Conservation (phyloP, 2,329 filamentous ascomycete genomes). For the Incumbomyces delicatus region DNA sequence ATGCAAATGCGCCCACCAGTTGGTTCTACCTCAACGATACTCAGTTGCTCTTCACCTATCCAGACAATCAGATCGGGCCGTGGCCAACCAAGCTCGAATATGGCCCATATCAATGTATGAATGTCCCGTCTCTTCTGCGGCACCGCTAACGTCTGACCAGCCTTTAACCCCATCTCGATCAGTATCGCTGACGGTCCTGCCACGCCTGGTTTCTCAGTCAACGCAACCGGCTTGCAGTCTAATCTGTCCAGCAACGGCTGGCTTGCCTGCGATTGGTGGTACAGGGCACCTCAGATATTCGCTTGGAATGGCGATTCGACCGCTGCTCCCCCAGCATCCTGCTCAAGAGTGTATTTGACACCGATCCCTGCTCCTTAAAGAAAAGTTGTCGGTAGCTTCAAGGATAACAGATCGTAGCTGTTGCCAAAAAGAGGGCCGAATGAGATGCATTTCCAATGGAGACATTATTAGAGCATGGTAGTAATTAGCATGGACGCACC, state of each 20-base stretch:
- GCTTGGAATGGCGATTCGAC: slow-evolving; percentile 11
- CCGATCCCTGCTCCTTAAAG: slow-evolving; percentile 10
- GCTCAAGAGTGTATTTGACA: slow-evolving; percentile 17
- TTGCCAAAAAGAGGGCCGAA: too few relatives aligned
- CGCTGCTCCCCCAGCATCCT: slow-evolving; percentile 13
- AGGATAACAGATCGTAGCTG: too few relatives aligned
- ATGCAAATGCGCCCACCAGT: slow-evolving; percentile 11
- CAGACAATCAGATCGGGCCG: slow-evolving; percentile 13
- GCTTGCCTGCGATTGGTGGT: slow-evolving; percentile 20
- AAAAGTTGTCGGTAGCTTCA: too few relatives aligned
- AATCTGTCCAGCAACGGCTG: slow-evolving; percentile 5
- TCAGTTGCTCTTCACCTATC: slow-evolving; percentile 16
- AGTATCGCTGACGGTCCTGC: slow-evolving; percentile 11
- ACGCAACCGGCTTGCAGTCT: slow-evolving; percentile 18
- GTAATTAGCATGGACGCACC: too few relatives aligned
- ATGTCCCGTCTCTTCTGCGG: not conserved
- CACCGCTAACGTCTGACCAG: slow-evolving; percentile 10
- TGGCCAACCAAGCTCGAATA: slow-evolving; percentile 15
- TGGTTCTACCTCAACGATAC: slow-evolving; percentile 18
- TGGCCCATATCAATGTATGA: slow-evolving; percentile 17
- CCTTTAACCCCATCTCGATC: slow-evolving; percentile 16
- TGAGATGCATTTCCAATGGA: too few relatives aligned
- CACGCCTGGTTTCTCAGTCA: slow-evolving; percentile 17
- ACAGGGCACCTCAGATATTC: slow-evolving; percentile 17
- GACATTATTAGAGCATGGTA: too few relatives aligned